Evolutionary conservation across 169 alveolate species (phyloP).

Genomic region (Plasmodium cynomolgi): DNA sequence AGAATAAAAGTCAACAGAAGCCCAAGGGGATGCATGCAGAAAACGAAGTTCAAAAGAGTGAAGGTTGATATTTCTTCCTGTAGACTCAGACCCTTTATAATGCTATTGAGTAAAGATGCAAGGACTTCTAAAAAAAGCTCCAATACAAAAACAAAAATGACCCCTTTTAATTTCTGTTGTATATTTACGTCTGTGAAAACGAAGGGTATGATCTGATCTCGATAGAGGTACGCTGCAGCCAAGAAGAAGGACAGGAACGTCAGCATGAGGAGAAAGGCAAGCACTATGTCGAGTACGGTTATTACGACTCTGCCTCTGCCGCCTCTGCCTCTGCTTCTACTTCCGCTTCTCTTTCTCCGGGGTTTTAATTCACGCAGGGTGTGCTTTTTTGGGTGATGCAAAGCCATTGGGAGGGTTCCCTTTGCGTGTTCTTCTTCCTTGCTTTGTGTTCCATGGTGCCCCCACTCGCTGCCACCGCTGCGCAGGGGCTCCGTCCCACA

Average conservation of each 20-base stretch:
- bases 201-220: conserved; percentile 11
- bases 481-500: too few species aligned
- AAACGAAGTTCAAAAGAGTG: conserved; percentile 4
- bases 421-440: too few species aligned
- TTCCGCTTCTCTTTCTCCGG: neutral
- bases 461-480: neutral
- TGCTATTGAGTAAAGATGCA: conserved; percentile 13
- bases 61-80: conserved; percentile 26
- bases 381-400: neutral
- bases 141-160: neutral
- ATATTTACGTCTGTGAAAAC: conserved; percentile 7
- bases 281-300: neutral
- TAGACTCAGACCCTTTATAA: conserved; percentile 36
- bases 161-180: neutral
- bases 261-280: conserved; percentile 6
- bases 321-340: neutral
- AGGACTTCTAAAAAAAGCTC: conserved; percentile 9
- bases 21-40: conserved; percentile 24
- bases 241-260: conserved; percentile 1
- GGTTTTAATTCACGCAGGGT: neutral
- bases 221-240: neutral
- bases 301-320: neutral
- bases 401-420: neutral
- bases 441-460: too few species aligned
- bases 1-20: neutral